Conservation (phyloP, 805 yeast species). For the Kodamaea hsintzibuensis region DNA sequence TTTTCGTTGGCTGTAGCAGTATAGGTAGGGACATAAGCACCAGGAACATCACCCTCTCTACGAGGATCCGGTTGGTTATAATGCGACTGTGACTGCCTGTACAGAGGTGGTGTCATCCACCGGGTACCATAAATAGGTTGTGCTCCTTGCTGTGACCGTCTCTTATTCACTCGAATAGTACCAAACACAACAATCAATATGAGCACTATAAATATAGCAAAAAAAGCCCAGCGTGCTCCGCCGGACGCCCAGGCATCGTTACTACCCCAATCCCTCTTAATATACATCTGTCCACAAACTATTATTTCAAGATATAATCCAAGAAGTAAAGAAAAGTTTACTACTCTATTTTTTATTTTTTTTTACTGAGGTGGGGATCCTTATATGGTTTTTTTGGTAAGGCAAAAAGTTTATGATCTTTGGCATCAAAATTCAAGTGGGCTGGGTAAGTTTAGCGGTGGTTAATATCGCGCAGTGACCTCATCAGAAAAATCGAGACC, state of each 20-base stretch:
- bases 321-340: neutral
- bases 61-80: constrained; percentile 43
- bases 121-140: constrained; percentile 73
- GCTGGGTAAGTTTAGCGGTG: neutral
- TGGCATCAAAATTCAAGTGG: neutral
- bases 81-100: constrained; percentile 63
- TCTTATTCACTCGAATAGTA: constrained; percentile 56
- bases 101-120: constrained; percentile 87
- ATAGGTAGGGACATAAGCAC: constrained; percentile 62
- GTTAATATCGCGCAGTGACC: neutral
- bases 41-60: constrained; percentile 42
- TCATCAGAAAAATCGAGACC: neutral
- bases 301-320: neutral
- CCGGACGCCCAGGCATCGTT: constrained; percentile 20
- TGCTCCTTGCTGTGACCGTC: constrained; percentile 49
- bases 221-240: constrained; percentile 63
- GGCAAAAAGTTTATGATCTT: neutral
- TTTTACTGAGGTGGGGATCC: neutral
- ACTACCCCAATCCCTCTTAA: constrained; percentile 10
- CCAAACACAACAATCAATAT: constrained; percentile 47
- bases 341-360: neutral
- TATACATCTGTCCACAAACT: constrained; percentile 5
- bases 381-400: neutral
- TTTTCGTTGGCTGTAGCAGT: constrained; percentile 59
- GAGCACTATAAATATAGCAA: constrained; percentile 57